Evolutionary conservation across 495 filamentous ascomycete genomes (phyloP).

Genomic region (Aspergillus bridgeri): DNA sequence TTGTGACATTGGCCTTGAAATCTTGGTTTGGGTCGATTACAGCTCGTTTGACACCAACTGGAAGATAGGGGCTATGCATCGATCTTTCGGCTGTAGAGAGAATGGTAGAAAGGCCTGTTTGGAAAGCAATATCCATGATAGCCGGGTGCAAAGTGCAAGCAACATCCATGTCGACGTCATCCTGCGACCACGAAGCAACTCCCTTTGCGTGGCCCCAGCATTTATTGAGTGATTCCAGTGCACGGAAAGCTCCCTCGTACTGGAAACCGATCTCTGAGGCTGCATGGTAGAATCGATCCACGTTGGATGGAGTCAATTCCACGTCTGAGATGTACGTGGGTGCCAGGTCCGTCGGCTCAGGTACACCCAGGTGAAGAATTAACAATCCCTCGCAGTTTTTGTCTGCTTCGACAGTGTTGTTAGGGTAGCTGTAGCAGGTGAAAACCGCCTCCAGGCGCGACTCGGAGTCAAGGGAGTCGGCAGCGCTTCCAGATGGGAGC

Average conservation of each 20-base stretch:
- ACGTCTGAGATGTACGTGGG: not conserved
- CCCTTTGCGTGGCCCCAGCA: not conserved
- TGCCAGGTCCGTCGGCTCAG: not conserved
- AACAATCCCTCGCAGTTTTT: not conserved
- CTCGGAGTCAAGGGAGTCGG: not conserved
- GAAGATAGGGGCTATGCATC: not conserved
- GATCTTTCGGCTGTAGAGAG: not conserved
- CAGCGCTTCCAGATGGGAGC: not conserved
- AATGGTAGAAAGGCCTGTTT: not conserved
- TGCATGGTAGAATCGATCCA: not conserved
- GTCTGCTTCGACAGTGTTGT: not conserved
- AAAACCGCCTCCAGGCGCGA: not conserved
- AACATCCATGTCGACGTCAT: not conserved
- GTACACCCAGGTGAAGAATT: not conserved
- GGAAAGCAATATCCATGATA: not conserved
- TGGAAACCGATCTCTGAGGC: not conserved
- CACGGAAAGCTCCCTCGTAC: not conserved
- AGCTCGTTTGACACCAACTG: not conserved
- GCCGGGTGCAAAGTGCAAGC: not conserved
- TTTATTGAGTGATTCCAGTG: conserved; percentile 1
- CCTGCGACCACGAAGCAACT: not conserved
- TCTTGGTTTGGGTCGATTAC: not conserved
- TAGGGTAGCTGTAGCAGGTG: not conserved
- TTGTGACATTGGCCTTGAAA: not conserved
- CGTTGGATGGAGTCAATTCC: not conserved